phyloP scores from a whole-genome alignment of 495 filamentous ascomycete species.

The Penicillium manginii region DNA sequence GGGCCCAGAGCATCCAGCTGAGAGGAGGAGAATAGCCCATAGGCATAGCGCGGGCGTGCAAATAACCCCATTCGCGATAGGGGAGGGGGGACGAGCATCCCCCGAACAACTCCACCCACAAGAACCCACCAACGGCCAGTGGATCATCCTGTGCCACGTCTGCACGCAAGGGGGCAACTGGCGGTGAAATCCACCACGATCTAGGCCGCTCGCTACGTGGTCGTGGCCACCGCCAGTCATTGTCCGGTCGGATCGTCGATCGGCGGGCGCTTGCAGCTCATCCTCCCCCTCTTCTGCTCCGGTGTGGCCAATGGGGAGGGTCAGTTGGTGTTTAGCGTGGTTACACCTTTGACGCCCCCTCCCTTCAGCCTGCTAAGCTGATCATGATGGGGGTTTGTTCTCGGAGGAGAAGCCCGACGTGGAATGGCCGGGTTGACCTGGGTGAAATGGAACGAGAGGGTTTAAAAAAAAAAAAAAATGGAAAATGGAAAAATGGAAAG shows the following conservation, averaged over 20 bases:
- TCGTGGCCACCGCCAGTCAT: constrained; percentile 33
- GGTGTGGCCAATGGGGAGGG: not conserved
- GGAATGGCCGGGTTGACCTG: constrained; percentile 1
- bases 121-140: constrained; percentile 5
- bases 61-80: not conserved
- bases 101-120: constrained; percentile 4
- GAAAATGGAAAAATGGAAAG: too few species aligned
- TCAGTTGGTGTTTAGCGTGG: constrained; percentile 10
- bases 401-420: constrained; percentile 16
- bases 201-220: constrained; percentile 35
- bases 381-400: constrained; percentile 2
- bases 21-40: not conserved
- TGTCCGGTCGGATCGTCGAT: constrained; percentile 36
- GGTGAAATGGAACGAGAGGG: too few species aligned
- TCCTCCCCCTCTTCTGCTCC: not conserved
- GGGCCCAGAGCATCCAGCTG: not conserved
- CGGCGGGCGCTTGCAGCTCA: constrained; percentile 30
- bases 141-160: constrained; percentile 25
- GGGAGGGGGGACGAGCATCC: not conserved
- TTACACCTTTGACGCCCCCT: constrained; percentile 27
- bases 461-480: too few species aligned
- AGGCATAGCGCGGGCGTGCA: not conserved
- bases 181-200: constrained; percentile 38
- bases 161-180: constrained; percentile 35
- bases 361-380: not conserved